Evolutionary conservation across 768 basidiomycete species (phyloP).

Genomic region (Rhizopogon vesiculosus): DNA sequence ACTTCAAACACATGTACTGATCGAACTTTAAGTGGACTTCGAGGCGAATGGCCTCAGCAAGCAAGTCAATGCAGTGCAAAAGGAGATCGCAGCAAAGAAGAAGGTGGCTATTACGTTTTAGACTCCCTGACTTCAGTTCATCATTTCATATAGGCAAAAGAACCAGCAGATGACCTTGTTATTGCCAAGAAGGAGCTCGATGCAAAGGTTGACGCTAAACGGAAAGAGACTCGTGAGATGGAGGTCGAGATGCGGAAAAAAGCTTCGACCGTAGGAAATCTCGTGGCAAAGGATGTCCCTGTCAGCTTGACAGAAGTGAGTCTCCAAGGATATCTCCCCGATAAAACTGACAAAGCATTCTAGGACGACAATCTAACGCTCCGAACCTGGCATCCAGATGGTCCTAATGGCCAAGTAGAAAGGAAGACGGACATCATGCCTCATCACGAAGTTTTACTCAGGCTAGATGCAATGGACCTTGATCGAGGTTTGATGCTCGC

Average conservation of each 20-base stretch:
- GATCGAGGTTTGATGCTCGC: constrained; percentile 63
- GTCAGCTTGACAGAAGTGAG: constrained; percentile 85
- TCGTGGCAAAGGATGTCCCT: constrained; percentile 84
- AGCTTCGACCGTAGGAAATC: constrained; percentile 83
- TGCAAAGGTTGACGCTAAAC: constrained; percentile 68
- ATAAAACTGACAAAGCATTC: background rate
- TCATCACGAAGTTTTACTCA: constrained; percentile 95
- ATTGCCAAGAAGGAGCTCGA: constrained; percentile 83
- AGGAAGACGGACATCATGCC: constrained; percentile 77
- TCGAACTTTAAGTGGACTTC: constrained; percentile 64
- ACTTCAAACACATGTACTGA: background rate
- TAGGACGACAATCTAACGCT: constrained; percentile 89
- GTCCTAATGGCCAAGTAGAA: constrained; percentile 66
- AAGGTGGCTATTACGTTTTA: constrained; percentile 49
- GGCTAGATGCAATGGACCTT: constrained; percentile 94
- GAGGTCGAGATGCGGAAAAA: constrained; percentile 76
- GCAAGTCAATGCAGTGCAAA: constrained; percentile 86
- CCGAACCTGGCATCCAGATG: constrained; percentile 83
- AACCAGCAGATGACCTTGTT: constrained; percentile 85
- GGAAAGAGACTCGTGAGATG: constrained; percentile 71
- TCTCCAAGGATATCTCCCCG: background rate
- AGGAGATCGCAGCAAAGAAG: constrained; percentile 91
- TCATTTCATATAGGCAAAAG: constrained; percentile 63
- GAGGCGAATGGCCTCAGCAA: constrained; percentile 76
- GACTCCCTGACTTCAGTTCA: background rate